Conservation (phyloP, 148 eudicot species). For the Rhododendron ferrugineum region DNA sequence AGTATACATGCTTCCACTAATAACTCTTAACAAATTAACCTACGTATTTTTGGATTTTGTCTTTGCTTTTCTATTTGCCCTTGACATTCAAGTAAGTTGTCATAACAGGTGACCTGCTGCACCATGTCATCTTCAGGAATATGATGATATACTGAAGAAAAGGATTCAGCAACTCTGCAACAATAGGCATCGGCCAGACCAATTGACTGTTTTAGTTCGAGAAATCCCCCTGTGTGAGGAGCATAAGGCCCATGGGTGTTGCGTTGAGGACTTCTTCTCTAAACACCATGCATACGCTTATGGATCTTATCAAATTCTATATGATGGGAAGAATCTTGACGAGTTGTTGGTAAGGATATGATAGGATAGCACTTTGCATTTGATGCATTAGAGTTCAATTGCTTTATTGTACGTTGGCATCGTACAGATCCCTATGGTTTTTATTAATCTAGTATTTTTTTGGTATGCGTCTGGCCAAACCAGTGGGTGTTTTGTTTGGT, state of each 20-base stretch:
- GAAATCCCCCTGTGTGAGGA: slow-evolving; percentile 75
- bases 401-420: neutral
- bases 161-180: slow-evolving; percentile 55
- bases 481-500: neutral
- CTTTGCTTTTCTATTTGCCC: neutral
- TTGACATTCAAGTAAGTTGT: slow-evolving; percentile 13
- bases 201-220: slow-evolving; percentile 76
- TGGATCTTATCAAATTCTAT: slow-evolving; percentile 68
- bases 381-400: neutral
- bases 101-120: slow-evolving; percentile 25
- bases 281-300: slow-evolving; percentile 58
- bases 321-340: slow-evolving; percentile 60
- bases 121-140: slow-evolving; percentile 55
- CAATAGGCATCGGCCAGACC: slow-evolving; percentile 61
- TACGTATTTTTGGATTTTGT: neutral
- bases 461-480: neutral
- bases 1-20: neutral
- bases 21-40: too few relatives aligned
- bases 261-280: slow-evolving; percentile 71
- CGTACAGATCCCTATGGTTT: neutral
- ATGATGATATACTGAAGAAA: slow-evolving; percentile 42
- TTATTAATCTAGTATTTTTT: neutral
- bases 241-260: slow-evolving; percentile 55
- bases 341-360: slow-evolving; percentile 44
- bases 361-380: neutral